Evolutionary conservation across 108 stramenopile species (phyloP).

Genomic region (Fistulifera pelliculosa): DNA sequence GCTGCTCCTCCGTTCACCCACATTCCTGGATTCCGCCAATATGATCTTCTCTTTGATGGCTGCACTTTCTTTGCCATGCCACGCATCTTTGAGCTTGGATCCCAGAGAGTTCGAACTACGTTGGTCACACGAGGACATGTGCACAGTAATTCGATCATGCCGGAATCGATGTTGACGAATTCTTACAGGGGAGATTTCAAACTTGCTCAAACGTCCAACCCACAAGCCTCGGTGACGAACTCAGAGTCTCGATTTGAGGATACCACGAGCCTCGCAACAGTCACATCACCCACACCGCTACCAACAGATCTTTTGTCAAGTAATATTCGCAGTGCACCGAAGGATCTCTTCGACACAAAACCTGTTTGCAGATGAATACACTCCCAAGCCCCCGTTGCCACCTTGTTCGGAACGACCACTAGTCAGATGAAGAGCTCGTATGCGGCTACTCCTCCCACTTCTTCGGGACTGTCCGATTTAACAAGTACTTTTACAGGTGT

Average conservation of each 20-base stretch:
- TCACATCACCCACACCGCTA: not conserved
- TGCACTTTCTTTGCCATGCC: constrained; percentile 68
- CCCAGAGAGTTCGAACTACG: not conserved
- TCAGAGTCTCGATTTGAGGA: not conserved
- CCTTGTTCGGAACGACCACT: too few relatives aligned
- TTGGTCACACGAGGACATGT: not conserved
- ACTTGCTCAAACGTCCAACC: not conserved
- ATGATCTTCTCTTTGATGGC: constrained; percentile 68
- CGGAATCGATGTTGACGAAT: not conserved
- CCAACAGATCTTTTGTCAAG: too few relatives aligned
- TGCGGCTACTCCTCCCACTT: too few relatives aligned
- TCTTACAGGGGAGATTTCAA: not conserved
- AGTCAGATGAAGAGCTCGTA: too few relatives aligned
- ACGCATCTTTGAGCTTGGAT: constrained; percentile 66
- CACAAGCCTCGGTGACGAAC: not conserved
- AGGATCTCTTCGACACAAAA: too few relatives aligned
- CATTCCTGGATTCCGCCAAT: constrained; percentile 35
- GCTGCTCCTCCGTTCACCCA: constrained; percentile 33
- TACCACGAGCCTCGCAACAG: not conserved
- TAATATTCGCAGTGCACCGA: too few relatives aligned
- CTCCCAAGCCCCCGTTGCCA: too few relatives aligned
- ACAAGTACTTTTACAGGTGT: too few relatives aligned
- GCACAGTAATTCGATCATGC: not conserved
- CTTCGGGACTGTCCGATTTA: too few relatives aligned
- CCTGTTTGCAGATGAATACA: too few relatives aligned